Percentiles rank a stretch among this genome's conserved stretches.
These are phyloP conservation scores for Diplodia corticola DNA, from an alignment of 2,329 filamentous ascomycete species.

Conservation along the genomic window DNA sequence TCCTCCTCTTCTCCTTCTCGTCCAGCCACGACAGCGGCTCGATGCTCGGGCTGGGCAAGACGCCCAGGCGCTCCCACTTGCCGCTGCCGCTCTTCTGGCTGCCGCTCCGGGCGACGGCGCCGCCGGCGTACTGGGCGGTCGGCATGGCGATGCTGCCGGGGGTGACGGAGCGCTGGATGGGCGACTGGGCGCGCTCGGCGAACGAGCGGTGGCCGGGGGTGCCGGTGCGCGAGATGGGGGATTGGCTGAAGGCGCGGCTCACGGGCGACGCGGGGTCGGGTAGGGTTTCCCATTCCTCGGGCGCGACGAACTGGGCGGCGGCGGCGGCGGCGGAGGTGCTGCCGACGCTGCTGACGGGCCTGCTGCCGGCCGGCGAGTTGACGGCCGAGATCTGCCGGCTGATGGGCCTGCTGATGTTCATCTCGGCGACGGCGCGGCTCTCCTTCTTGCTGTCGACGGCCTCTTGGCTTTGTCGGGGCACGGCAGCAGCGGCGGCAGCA, in stretches of 20 bases:
- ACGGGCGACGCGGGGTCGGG: conserved; percentile 10
- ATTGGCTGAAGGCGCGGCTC: conserved; percentile 4
- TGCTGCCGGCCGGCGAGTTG: conserved; percentile 3
- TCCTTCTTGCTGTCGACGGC: neutral
- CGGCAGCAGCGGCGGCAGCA: neutral
- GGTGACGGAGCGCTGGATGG: conserved; percentile 1
- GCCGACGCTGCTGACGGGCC: conserved; percentile 15
- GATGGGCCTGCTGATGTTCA: conserved; percentile 12
- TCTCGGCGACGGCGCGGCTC: neutral
- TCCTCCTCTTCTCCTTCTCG: conserved; percentile 16
- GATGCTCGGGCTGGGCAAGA: conserved; percentile 17
- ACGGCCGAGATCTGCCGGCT: conserved; percentile 5
- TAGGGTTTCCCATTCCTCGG: conserved; percentile 18
- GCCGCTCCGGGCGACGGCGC: neutral
- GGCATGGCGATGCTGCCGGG: conserved; percentile 7
- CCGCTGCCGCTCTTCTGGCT: neutral
- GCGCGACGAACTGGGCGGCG: conserved; percentile 3
- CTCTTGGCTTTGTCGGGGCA: neutral
- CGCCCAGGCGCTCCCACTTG: conserved; percentile 17
- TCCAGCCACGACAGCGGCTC: conserved; percentile 17
- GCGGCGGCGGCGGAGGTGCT: neutral
- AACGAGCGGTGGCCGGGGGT: conserved; percentile 3
- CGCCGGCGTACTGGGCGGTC: neutral
- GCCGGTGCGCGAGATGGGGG: conserved; percentile 1
- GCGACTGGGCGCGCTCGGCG: conserved; percentile 4